Base-by-base conservation (phyloP, 805 yeast species). In the Helenozyma rhizophorensis region DNA sequence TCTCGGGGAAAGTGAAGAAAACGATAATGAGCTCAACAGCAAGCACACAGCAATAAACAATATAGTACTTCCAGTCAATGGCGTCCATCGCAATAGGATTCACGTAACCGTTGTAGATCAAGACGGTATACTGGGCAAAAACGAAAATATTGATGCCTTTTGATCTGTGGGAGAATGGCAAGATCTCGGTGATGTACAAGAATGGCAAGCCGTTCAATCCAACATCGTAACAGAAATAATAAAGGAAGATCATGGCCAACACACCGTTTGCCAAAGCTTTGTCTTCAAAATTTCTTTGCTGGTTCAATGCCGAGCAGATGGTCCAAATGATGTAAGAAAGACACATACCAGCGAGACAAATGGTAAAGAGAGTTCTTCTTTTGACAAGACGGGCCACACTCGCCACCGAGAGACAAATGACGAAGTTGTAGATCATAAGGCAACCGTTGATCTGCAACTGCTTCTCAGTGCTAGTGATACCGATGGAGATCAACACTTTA, bases 401-500 rank as follows among this genome's bases (percentile, higher is more conserved):
- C 17, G 61, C 55, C 32, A 39, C 22, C 9, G 36, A 27, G 23
- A 39, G 28, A 8, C 63, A 48, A 32, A 56, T 40, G 16, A 54
- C 58, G 43, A 65, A 64, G 57, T 72, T 40, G 32, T 42, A 42
- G 16, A 42, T 42, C 46, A 42, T 42, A 36, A 42, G 62, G 39
- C 70, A 67, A 34, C 74, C 78, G 49, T 75, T 74, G 49, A 74
- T 65, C 31, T 68, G 50, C 34, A 74, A 62, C 53, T 74, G 75
- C 21, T 13, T 33, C 24, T 33, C 34, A 9, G 36, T 33, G 12
- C 59, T 61, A 29, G 72, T 70, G 45, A 75, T 70, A 38, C 81
- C 80, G 48, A 76, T 72, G 17, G 76, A 66, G 37, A 55, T 48
- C 43, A 76, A 62, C 9, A 76, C 80, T 44, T 65, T 61, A 37